These are phyloP conservation scores for Talaromyces sp. DNA, from an alignment of 2,329 filamentous ascomycete species.

Conservation along the genomic window DNA sequence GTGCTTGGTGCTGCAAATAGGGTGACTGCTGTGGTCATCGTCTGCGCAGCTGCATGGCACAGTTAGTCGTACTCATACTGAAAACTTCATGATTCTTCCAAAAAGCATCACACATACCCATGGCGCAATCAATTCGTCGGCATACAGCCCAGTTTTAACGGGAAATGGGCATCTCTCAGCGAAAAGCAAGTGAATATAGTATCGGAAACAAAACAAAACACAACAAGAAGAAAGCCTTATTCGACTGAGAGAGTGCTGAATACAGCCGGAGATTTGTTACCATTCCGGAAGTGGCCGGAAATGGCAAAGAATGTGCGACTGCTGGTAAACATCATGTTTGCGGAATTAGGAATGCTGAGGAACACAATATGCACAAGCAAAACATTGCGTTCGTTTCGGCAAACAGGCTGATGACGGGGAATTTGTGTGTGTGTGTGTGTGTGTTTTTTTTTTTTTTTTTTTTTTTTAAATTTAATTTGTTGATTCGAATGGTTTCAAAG, in stretches of 20 bases:
- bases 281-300: slow-evolving; percentile 11
- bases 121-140: background rate
- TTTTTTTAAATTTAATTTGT: too few relatives aligned
- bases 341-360: slow-evolving; percentile 8
- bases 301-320: slow-evolving; percentile 9
- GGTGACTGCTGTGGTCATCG: slow-evolving; percentile 25
- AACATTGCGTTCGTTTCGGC: background rate
- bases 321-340: slow-evolving; percentile 10
- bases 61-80: background rate
- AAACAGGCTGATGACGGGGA: too few relatives aligned
- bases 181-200: background rate
- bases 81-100: background rate
- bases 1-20: slow-evolving; percentile 29
- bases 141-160: background rate
- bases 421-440: too few relatives aligned
- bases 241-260: background rate
- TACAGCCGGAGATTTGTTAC: slow-evolving; percentile 5
- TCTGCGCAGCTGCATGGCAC: slow-evolving; percentile 1
- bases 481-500: too few relatives aligned
- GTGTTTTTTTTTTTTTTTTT: too few relatives aligned
- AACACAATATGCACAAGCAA: background rate
- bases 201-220: background rate
- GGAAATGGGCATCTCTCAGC: background rate
- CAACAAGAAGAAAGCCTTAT: background rate
- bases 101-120: background rate